Evolutionary conservation across 73 alveolate genomes (phyloP), one percentile per base, ranked within the genome.

Genomic region (Stentor coeruleus): DNA sequence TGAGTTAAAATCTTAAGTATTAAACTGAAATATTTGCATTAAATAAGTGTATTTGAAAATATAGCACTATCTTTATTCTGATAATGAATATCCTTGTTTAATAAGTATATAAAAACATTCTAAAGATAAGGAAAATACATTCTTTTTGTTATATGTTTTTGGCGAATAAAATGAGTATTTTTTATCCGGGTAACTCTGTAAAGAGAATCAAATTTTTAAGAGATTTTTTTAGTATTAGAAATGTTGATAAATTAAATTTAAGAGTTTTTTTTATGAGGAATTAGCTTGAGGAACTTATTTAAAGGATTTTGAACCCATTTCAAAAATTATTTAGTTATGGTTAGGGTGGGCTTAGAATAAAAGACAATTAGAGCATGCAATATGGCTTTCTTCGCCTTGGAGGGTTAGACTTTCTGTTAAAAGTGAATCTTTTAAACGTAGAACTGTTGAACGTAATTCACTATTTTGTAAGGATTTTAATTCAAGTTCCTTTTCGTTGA

Each of bases 251-350:
- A n/a, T 31, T 31, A 57, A 20, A 57, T n/a, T 20, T 20, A 57
- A 57, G 2, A n/a, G 15, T 57, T 20, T 20, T 57, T n/a, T 20
- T 31, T 57, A 20, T 20, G 73, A 57, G 73, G 0, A 20, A 20
- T 57, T 31, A 2, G 73, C 3, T 66, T 66, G n/a, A 28, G 1
- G n/a, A n/a, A 30, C 35, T 30, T 20, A 66, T 66, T 66, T 66
- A 66, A 57, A 66, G 49, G 59, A 66, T 66, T 66, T 66, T 33
- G 81, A 66, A 30, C 81, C 81, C 81, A 66, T 66, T 66, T 66
- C 35, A 15, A 66, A 57, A n/a, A 20, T 57, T 20, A 57, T 57
- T 49, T n/a, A n/a, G n/a, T n/a, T n/a, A n/a, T n/a, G n/a, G n/a
- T n/a, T n/a, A n/a, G n/a, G n/a, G n/a, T n/a, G n/a, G n/a, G n/a